Percentiles rank a stretch among this genome's conserved stretches.
phyloP scores from a whole-genome alignment of 495 filamentous ascomycete species.

The Trichocladium uniseriatum region DNA sequence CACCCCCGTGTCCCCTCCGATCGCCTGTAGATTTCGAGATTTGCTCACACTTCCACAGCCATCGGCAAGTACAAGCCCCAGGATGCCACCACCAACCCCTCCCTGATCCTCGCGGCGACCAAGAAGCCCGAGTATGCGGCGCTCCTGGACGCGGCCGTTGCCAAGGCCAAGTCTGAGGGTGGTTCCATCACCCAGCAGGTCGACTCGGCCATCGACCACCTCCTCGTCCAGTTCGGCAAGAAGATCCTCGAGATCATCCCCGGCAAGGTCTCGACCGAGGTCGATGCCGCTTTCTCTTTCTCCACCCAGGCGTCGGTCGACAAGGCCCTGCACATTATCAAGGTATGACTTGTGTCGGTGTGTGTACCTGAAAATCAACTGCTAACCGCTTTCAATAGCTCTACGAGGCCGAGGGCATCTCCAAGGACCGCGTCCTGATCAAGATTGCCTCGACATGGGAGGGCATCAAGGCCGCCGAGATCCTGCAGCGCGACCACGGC shows the following conservation, averaged over 20 bases:
- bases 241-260: constrained; percentile 96
- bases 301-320: constrained; percentile 83
- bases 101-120: constrained; percentile 91
- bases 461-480: constrained; percentile 94
- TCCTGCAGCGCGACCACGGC: constrained; percentile 83
- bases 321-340: constrained; percentile 95
- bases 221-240: constrained; percentile 95
- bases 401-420: constrained; percentile 83
- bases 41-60: constrained; percentile 46
- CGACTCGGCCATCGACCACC: constrained; percentile 75
- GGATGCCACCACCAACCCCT: constrained; percentile 99
- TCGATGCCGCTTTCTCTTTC: constrained; percentile 95
- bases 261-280: constrained; percentile 97
- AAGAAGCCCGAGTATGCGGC: constrained; percentile 96
- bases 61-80: constrained; percentile 99
- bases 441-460: constrained; percentile 87
- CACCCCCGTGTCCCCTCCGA: neutral
- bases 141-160: constrained; percentile 80
- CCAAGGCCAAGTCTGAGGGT: constrained; percentile 70
- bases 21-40: neutral
- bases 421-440: constrained; percentile 89
- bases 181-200: constrained; percentile 63
- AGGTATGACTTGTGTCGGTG: constrained; percentile 50
- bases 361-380: neutral
- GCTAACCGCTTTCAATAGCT: constrained; percentile 45